Conservation (phyloP, 164 flowering plant species). For the Aristolochia contorta region DNA sequence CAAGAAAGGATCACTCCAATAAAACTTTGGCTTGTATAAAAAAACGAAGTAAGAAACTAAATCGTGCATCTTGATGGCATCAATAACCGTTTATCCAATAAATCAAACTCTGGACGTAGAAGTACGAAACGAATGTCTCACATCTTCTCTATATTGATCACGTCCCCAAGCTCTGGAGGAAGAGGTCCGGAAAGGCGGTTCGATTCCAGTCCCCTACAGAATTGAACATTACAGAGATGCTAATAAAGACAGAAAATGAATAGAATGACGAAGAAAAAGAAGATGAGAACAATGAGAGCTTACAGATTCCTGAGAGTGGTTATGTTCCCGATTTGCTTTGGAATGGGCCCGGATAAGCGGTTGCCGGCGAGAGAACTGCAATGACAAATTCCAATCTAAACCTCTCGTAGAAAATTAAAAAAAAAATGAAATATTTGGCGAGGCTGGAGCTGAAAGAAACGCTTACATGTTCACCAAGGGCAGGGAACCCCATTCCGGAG, state of each 20-base stretch:
- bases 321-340: conserved; percentile 21
- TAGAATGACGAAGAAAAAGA: background rate
- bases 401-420: background rate
- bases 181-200: conserved; percentile 23
- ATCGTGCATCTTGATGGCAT: background rate
- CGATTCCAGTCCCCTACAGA: conserved; percentile 23
- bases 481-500: conserved; percentile 53
- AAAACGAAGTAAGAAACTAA: too few species aligned
- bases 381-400: background rate
- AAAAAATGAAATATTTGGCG: conserved; percentile 1
- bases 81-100: background rate
- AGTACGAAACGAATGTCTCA: conserved; percentile 1
- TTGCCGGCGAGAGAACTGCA: conserved; percentile 28
- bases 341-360: conserved; percentile 19
- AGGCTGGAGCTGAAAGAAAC: background rate
- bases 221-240: background rate
- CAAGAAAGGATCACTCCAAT: background rate
- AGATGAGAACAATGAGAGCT: background rate
- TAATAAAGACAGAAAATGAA: background rate
- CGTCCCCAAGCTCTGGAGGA: conserved; percentile 30
- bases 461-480: conserved; percentile 41
- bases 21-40: too few species aligned
- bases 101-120: background rate
- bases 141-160: conserved; percentile 21
- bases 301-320: conserved; percentile 38